Evolutionary conservation across 176 grass and related monocot genomes (phyloP).

Genomic region (Typha latifolia): DNA sequence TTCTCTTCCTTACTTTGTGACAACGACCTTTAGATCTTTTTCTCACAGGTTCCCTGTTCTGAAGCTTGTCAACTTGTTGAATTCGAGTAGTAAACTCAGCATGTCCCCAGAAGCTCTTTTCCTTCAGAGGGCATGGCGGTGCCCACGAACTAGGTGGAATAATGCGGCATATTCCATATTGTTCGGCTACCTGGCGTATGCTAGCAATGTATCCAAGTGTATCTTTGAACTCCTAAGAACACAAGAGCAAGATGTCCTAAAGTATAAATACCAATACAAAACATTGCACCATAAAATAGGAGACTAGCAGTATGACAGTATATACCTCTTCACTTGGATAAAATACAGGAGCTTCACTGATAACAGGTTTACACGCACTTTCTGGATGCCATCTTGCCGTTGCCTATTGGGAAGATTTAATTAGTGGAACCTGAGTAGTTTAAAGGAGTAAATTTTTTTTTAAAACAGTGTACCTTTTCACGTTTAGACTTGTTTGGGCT

Average conservation of each 20-base stretch:
- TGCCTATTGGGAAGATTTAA: slow-evolving; percentile 21
- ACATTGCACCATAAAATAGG: background rate
- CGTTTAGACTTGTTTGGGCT: slow-evolving; percentile 22
- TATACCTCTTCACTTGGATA: slow-evolving; percentile 88
- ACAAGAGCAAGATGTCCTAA: slow-evolving; percentile 13
- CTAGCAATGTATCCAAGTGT: slow-evolving; percentile 68
- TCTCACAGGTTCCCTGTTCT: slow-evolving; percentile 68
- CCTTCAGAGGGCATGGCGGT: slow-evolving; percentile 58
- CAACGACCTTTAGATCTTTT: slow-evolving; percentile 45
- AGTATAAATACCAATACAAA: slow-evolving; percentile 4
- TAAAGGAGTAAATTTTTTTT: too few relatives aligned
- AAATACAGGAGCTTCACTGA: slow-evolving; percentile 78
- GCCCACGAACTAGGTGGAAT: slow-evolving; percentile 75
- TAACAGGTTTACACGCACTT: slow-evolving; percentile 52
- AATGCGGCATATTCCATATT: slow-evolving; percentile 87
- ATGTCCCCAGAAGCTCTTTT: slow-evolving; percentile 59
- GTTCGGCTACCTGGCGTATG: slow-evolving; percentile 58
- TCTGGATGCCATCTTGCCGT: slow-evolving; percentile 37
- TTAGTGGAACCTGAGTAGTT: background rate
- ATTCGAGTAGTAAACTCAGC: slow-evolving; percentile 76
- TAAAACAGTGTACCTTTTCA: slow-evolving; percentile 16
- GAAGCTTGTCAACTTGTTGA: slow-evolving; percentile 95
- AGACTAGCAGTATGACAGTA: background rate
- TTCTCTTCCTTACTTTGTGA: slow-evolving; percentile 65
- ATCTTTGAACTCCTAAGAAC: slow-evolving; percentile 78